Percentiles rank a stretch among this genome's conserved stretches.
Conservation (phyloP, 2,329 filamentous ascomycete species). For the Pseudocercospora macadamiae region DNA sequence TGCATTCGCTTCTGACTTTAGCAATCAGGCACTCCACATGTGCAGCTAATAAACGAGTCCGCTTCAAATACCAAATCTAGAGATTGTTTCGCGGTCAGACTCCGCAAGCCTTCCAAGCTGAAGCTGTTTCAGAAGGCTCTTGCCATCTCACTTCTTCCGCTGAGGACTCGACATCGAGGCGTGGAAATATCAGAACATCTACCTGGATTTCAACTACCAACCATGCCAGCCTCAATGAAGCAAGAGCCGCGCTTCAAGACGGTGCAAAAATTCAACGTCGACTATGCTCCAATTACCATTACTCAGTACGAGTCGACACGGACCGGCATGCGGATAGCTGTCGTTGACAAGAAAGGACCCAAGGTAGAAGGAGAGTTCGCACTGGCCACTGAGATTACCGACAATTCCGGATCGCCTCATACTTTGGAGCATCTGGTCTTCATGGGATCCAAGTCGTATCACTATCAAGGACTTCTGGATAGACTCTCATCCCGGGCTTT, state of each 20-base stretch:
- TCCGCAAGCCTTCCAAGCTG: not conserved
- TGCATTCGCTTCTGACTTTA: not conserved
- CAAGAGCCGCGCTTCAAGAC: conserved; percentile 70
- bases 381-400: conserved; percentile 93
- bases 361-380: conserved; percentile 95
- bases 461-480: conserved; percentile 92
- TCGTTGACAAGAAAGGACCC: conserved; percentile 90
- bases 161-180: not conserved
- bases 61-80: no score
- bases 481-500: conserved; percentile 93
- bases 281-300: conserved; percentile 86
- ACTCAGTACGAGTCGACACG: conserved; percentile 95
- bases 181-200: not conserved
- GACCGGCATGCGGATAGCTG: conserved; percentile 91
- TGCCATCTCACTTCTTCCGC: not conserved
- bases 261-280: conserved; percentile 81
- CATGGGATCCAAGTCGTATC: conserved; percentile 85
- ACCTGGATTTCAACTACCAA: not conserved
- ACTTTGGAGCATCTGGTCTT: conserved; percentile 58
- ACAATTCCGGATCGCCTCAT: conserved; percentile 85
- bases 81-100: not conserved
- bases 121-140: not conserved
- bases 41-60: no score
- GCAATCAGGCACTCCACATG: not conserved
- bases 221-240: conserved; percentile 39